These are phyloP conservation scores for Phytophthora macrochlamydospora DNA, from an alignment of 352 stramenopile genomes.

Conservation along the genomic window DNA sequence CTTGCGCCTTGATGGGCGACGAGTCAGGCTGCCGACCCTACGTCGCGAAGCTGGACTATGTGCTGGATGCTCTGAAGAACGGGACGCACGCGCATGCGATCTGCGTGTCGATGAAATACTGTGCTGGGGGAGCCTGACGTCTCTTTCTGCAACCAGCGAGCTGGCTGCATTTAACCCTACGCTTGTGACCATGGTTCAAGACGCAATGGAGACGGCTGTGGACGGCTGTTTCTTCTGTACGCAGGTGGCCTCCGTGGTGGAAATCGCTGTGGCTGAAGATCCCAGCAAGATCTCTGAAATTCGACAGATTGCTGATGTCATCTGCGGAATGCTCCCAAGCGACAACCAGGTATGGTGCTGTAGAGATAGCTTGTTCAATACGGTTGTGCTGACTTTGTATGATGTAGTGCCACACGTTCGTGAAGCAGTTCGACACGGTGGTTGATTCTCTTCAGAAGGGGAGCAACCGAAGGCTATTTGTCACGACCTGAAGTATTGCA, in stretches of 20 bases:
- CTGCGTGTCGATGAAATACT: slow-evolving; percentile 42
- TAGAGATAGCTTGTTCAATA: too few relatives aligned
- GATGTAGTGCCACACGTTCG: slow-evolving; percentile 63
- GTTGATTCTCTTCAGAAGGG: slow-evolving; percentile 72
- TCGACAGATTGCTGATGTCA: slow-evolving; percentile 60
- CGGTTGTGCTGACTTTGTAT: slow-evolving; percentile 10
- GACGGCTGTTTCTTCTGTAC: slow-evolving; percentile 76
- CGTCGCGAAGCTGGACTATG: slow-evolving; percentile 38
- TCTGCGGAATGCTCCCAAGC: slow-evolving; percentile 62
- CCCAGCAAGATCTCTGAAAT: slow-evolving; percentile 59
- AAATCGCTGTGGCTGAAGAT: slow-evolving; percentile 61
- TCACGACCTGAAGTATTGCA: slow-evolving; percentile 68
- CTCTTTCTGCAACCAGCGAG: slow-evolving; percentile 2
- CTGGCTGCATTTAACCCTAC: slow-evolving; percentile 30
- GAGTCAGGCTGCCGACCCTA: slow-evolving; percentile 39
- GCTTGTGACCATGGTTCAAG: slow-evolving; percentile 39
- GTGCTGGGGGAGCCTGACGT: slow-evolving; percentile 8
- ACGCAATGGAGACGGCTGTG: slow-evolving; percentile 39
- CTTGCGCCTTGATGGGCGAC: slow-evolving; percentile 36
- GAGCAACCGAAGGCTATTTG: slow-evolving; percentile 66
- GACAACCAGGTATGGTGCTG: slow-evolving; percentile 56
- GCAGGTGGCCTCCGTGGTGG: slow-evolving; percentile 58
- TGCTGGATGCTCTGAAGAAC: slow-evolving; percentile 42
- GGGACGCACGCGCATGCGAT: slow-evolving; percentile 39
- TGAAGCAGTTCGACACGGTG: slow-evolving; percentile 64